Percentiles rank a stretch among this genome's conserved stretches.
These are phyloP conservation scores for Hanseniaspora clermontiae DNA, from an alignment of 805 yeast genomes.

Conservation along the genomic window DNA sequence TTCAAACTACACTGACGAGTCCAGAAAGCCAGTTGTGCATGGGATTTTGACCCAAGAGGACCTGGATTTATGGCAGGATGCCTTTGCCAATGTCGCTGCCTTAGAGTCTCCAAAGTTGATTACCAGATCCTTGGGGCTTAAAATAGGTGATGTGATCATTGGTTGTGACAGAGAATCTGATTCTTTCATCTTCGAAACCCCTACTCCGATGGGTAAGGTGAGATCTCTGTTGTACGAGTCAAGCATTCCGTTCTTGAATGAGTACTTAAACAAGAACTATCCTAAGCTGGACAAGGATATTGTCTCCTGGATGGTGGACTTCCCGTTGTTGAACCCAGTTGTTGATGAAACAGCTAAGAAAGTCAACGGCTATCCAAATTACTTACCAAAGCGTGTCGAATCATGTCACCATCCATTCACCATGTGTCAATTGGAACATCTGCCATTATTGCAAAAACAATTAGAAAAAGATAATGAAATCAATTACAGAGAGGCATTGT, in stretches of 20 bases:
- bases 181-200: slow-evolving; percentile 65
- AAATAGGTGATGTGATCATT: slow-evolving; percentile 64
- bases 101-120: slow-evolving; percentile 27
- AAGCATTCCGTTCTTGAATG: slow-evolving; percentile 31
- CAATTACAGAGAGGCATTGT: slow-evolving; percentile 38
- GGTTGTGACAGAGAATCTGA: slow-evolving; percentile 55
- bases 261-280: slow-evolving; percentile 19
- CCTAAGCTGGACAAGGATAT: slow-evolving; percentile 25
- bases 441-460: not conserved
- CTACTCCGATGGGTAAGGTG: slow-evolving; percentile 83
- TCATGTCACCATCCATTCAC: slow-evolving; percentile 98
- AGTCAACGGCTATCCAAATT: slow-evolving; percentile 22
- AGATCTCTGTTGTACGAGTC: slow-evolving; percentile 57
- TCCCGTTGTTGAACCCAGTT: slow-evolving; percentile 78
- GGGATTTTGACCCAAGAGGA: slow-evolving; percentile 36
- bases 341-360: slow-evolving; percentile 16
- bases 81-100: slow-evolving; percentile 25
- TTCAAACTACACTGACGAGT: slow-evolving; percentile 32
- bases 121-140: slow-evolving; percentile 30
- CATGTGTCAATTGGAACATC: slow-evolving; percentile 34
- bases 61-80: slow-evolving; percentile 33
- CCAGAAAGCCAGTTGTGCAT: slow-evolving; percentile 46
- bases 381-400: slow-evolving; percentile 36
- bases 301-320: slow-evolving; percentile 78
- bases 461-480: not conserved